Conservation (phyloP, 306 rosid species). For the Pueraria montana region DNA sequence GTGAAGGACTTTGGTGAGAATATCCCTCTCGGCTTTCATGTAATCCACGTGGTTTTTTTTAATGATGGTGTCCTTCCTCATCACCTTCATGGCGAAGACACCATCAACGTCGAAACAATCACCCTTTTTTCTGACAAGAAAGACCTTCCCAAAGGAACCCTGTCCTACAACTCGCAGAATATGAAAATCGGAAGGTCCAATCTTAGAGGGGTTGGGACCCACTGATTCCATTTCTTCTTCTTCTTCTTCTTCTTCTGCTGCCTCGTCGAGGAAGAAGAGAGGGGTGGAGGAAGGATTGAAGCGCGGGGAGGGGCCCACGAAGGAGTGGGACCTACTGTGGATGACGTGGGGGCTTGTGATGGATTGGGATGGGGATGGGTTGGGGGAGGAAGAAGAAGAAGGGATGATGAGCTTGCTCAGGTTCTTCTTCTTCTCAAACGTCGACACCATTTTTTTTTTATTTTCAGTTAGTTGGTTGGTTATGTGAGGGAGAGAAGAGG, state of each 20-base stretch:
- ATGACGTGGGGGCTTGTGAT: slow-evolving; percentile 65
- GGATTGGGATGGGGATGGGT: slow-evolving; percentile 40
- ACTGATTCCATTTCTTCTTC: neutral
- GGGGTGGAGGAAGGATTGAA: slow-evolving; percentile 53
- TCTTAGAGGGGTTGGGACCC: slow-evolving; percentile 23
- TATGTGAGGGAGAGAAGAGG: neutral
- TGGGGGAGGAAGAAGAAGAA: slow-evolving; percentile 48
- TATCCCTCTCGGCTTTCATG: slow-evolving; percentile 96
- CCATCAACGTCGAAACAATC: slow-evolving; percentile 49
- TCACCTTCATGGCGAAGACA: slow-evolving; percentile 93
- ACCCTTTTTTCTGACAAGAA: slow-evolving; percentile 71
- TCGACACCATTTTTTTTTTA: slow-evolving; percentile 63
- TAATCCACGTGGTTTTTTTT: slow-evolving; percentile 94
- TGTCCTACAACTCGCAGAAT: slow-evolving; percentile 83
- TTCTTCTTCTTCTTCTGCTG: slow-evolving; percentile 49
- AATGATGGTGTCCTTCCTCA: slow-evolving; percentile 89
- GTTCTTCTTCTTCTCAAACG: slow-evolving; percentile 56
- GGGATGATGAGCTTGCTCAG: slow-evolving; percentile 79
- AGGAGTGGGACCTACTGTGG: slow-evolving; percentile 89
- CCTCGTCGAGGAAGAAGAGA: slow-evolving; percentile 56
- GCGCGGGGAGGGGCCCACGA: slow-evolving; percentile 96
- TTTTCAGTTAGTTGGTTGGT: slow-evolving; percentile 31
- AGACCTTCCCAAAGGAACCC: slow-evolving; percentile 95
- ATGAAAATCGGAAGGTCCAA: slow-evolving; percentile 83
- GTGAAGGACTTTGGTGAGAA: slow-evolving; percentile 88